phyloP scores from a whole-genome alignment of 306 rosid genomes.

The Ammopiptanthus mongolicus region DNA sequence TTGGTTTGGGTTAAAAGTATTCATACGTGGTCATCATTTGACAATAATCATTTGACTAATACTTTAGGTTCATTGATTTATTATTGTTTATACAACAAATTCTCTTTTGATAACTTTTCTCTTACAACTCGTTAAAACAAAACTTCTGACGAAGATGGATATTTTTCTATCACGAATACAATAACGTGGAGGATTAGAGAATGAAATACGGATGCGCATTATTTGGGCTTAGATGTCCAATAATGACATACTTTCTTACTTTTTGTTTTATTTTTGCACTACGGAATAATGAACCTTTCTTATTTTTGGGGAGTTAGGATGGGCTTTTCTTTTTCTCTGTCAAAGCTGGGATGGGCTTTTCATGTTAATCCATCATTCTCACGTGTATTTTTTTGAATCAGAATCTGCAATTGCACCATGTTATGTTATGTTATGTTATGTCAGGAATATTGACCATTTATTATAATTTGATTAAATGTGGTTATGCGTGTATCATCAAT shows the following conservation, averaged over 20 bases:
- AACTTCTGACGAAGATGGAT: not conserved
- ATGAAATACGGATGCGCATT: not conserved
- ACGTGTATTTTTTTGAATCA: not conserved
- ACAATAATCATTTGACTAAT: not conserved
- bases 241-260: not conserved
- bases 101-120: not conserved
- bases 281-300: not conserved
- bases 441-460: not conserved
- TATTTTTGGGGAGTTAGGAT: not conserved
- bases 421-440: not conserved
- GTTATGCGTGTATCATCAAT: not conserved
- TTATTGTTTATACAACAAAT: not conserved
- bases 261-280: not conserved
- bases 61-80: not conserved
- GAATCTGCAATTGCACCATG: not conserved
- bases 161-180: not conserved
- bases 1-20: not conserved
- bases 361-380: not conserved
- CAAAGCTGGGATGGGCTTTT: not conserved
- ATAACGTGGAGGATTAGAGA: not conserved
- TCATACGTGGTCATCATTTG: not conserved
- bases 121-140: not conserved
- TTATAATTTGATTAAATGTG: not conserved
- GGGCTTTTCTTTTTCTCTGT: no score
- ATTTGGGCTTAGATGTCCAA: not conserved